Evolutionary conservation across 1,139 yeast genomes (phyloP), one percentile per base, ranked within the genome.

Genomic region (Kazachstania sp.): DNA sequence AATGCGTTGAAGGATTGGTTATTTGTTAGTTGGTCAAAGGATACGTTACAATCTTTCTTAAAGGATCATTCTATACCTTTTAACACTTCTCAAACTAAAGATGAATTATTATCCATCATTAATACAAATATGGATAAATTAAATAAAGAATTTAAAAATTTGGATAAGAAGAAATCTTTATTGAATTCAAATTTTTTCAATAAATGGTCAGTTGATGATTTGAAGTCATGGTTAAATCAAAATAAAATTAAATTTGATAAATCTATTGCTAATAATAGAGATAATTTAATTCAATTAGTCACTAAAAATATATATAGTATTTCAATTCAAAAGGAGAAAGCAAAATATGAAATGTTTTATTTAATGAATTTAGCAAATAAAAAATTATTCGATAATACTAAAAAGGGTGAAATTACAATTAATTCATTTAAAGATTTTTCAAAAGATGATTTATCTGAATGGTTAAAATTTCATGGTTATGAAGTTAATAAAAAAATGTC

Each of bases 381-480:
- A 46, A 60, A 68, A 3, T 50, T 74, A 3, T 68, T 68, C 44
- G 76, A 73, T 53, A 66, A 66, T 41, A 57, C 65, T 12, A 75
- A 75, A n/a, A 56, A 65, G 12, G 28, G 28, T 23, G 28, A 7
- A 9, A 52, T 75, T 40, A 71, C 67, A 51, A 73, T 71, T 41
- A 71, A 69, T 32, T 71, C 77, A 16, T 70, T 78, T 52, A 73
- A 74, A 46, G 59, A 71, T 7, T 78, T 78, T 76, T 67, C 71
- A 4, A 66, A 70, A 9, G 65, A 71, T 3, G 75, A 74, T 51
- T 55, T 78, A 43, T 63, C 68, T 53, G 64, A 67, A 34, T 77
- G 81, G 80, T 65, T 76, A 42, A 68, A 68, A 45, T 58, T 65
- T 45, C 79, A 77, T 57, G 68, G 68, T 28, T 55, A 75, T 43